These are phyloP conservation scores for Endogone sp. DNA, from an alignment of 192 early-diverging fungal genomes.

Conservation along the genomic window DNA sequence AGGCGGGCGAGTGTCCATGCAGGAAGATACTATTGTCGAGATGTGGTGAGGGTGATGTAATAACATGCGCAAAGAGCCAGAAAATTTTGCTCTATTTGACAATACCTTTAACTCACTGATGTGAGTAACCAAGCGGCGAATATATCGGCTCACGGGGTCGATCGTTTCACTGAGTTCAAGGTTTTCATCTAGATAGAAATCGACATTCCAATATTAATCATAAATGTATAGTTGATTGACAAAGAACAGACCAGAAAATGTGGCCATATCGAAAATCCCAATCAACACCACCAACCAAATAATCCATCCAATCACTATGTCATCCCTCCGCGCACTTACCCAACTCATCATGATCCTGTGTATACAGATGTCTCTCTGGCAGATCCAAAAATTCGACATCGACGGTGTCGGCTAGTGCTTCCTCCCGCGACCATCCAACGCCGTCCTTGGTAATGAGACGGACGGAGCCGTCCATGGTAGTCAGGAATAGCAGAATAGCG, in stretches of 20 bases:
- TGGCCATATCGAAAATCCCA: too few relatives aligned
- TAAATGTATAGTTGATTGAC: too few relatives aligned
- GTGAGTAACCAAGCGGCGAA: constrained; percentile 55
- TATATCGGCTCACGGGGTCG: constrained; percentile 57
- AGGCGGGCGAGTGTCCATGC: constrained; percentile 4
- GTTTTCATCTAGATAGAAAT: constrained; percentile 37
- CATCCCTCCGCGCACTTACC: constrained; percentile 35
- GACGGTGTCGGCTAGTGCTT: constrained; percentile 68
- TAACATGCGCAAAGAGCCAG: constrained; percentile 24
- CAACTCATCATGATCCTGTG: constrained; percentile 64
- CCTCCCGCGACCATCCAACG: constrained; percentile 80
- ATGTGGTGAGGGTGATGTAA: constrained; percentile 28
- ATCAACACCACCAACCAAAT: too few relatives aligned
- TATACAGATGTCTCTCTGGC: constrained; percentile 64
- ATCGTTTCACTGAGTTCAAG: constrained; percentile 33
- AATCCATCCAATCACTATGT: too few relatives aligned
- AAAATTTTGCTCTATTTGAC: neutral
- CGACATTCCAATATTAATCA: too few relatives aligned
- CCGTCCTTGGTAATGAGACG: constrained; percentile 41
- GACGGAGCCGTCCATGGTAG: constrained; percentile 60
- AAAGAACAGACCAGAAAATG: too few relatives aligned
- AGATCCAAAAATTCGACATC: constrained; percentile 80
- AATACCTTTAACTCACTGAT: constrained; percentile 21
- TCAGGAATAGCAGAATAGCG: constrained; percentile 38
- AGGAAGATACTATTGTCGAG: neutral